Conservation (phyloP, 2,329 filamentous ascomycete genomes). For the Calonectria pseudoreteaudii region DNA sequence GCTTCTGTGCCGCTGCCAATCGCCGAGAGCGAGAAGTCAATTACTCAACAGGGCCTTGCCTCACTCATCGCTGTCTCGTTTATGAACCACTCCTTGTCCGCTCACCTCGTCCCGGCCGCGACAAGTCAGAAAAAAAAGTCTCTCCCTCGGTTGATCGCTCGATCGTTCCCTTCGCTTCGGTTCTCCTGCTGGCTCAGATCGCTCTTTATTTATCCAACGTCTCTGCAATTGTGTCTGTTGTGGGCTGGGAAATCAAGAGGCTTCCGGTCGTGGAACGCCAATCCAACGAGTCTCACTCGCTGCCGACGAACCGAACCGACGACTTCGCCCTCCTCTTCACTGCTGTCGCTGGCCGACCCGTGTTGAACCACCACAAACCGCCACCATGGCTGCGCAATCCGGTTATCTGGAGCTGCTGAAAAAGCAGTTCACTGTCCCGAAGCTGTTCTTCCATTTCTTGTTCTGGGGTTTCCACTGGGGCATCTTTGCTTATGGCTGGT, state of each 20-base stretch:
- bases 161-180: conserved; percentile 41
- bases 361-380: conserved; percentile 31
- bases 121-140: conserved; percentile 30
- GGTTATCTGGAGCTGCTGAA: conserved; percentile 59
- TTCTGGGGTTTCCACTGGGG: conserved; percentile 85
- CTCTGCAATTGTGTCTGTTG: conserved; percentile 14
- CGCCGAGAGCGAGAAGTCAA: neutral
- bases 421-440: conserved; percentile 76
- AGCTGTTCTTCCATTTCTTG: conserved; percentile 82
- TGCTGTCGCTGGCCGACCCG: conserved; percentile 26
- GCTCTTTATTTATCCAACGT: conserved; percentile 49
- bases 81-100: conserved; percentile 35
- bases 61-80: conserved; percentile 21
- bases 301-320: neutral
- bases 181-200: conserved; percentile 71
- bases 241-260: conserved; percentile 6
- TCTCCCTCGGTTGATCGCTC: conserved; percentile 22
- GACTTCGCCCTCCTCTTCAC: conserved; percentile 21
- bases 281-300: neutral
- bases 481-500: conserved; percentile 90
- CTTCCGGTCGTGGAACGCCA: neutral
- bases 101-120: conserved; percentile 27
- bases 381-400: conserved; percentile 55
- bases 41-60: neutral
- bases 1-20: neutral